Evolutionary conservation across 148 eudicot species (phyloP), one percentile per base, ranked within the genome.

Genomic region (Drosera capensis): DNA sequence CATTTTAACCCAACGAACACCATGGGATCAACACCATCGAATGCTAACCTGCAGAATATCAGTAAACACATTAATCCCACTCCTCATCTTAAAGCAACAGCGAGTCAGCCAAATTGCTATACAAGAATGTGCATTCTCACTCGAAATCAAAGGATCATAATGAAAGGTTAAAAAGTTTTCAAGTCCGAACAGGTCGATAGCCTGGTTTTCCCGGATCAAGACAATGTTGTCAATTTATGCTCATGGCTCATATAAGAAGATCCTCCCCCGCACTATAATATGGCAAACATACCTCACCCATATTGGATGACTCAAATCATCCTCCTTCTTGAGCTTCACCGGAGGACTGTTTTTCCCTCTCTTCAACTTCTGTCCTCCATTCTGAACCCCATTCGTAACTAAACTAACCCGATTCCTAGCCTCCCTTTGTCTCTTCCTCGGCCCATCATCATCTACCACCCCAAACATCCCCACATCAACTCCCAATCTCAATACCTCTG

Each of bases 1-100:
- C 95, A 80, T 64, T 76, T 59, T 41, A 90, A 61, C 44, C 85
- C 99, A 55, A 80, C 53, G 28, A 84, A 73, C 22, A 55, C 70
- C 58, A 54, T 54, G 6, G 93, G 79, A 64, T 78, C 79, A 59
- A 65, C 78, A 21, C 77, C 82, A 37, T 78, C 77, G 43, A 56
- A 73, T 34, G 64, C 56, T 66, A 90, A 58, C 76, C 99, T 90
- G 79, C 45, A 23, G 50, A 62, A 11, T 23, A 43, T 47, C 36
- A 43, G 46, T 49, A 11, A 14, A 46, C 53, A 43, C 34, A 38
- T 14, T 30, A 47, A 2, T 54, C 22, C 25, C 17, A 43, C 16
- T n/a, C n/a, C n/a, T n/a, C n/a, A n/a, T n/a, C n/a, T n/a, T n/a
- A n/a, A n/a, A n/a, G n/a, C n/a, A n/a, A n/a, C n/a, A n/a, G n/a